Percentiles rank a stretch among this genome's conserved stretches.
Conservation (phyloP, 1,139 yeast species). For the Candida sanyaensis region DNA sequence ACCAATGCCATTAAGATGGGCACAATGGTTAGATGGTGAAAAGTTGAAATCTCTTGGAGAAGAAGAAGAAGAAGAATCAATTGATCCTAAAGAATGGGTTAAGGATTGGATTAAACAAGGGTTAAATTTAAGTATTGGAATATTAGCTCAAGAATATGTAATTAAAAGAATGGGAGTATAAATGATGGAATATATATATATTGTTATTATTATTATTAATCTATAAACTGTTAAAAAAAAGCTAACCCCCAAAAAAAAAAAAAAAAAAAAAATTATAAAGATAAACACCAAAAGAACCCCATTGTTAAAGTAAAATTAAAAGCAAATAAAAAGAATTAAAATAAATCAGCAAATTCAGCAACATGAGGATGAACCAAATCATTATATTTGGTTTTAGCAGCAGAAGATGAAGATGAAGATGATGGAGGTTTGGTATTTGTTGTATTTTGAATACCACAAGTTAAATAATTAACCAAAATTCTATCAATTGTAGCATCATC, state of each 20-base stretch:
- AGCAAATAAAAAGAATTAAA: slow-evolving; percentile 18
- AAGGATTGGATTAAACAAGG: slow-evolving; percentile 88
- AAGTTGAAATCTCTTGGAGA: slow-evolving; percentile 27
- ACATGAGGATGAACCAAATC: slow-evolving; percentile 45
- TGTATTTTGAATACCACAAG: slow-evolving; percentile 39
- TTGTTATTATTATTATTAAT: slow-evolving; percentile 1
- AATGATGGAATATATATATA: slow-evolving; percentile 1
- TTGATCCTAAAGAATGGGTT: slow-evolving; percentile 97
- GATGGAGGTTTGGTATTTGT: slow-evolving; percentile 9
- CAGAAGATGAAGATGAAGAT: not conserved
- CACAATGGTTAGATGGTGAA: slow-evolving; percentile 72
- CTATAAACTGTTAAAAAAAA: slow-evolving; percentile 1
- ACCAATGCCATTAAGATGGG: slow-evolving; percentile 89
- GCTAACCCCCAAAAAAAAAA: not conserved
- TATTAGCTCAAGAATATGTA: slow-evolving; percentile 87
- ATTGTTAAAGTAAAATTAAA: not conserved
- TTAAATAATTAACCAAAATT: slow-evolving; percentile 43
- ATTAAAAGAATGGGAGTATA: slow-evolving; percentile 85
- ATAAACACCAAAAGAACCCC: not conserved
- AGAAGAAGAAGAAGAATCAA: slow-evolving; percentile 11
- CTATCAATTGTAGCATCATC: slow-evolving; percentile 45
- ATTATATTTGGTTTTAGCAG: slow-evolving; percentile 5
- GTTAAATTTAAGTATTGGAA: slow-evolving; percentile 75
- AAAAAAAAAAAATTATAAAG: not conserved
- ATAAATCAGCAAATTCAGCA: slow-evolving; percentile 52